Conservation (phyloP, 805 yeast species). For the Myxozyma melibiosi region DNA sequence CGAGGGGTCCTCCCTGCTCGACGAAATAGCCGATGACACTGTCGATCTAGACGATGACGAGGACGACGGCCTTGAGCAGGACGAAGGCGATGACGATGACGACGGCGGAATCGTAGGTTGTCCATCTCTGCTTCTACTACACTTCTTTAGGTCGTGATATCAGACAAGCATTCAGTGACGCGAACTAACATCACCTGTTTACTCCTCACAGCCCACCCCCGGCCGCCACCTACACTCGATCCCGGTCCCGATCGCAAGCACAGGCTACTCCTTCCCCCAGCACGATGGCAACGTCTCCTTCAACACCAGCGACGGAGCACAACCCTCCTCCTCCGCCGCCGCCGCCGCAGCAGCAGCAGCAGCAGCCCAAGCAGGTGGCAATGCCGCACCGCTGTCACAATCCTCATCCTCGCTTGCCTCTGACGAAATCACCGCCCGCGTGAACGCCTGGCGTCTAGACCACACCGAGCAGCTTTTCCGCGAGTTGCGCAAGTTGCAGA, state of each 20-base stretch:
- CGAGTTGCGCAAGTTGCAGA: conserved; percentile 38
- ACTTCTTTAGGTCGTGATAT: no score
- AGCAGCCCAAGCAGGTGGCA: background rate
- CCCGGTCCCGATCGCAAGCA: conserved; percentile 14
- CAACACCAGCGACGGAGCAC: no score
- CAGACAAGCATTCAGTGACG: background rate
- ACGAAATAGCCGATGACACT: conserved; percentile 16
- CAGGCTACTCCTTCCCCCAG: conserved; percentile 24
- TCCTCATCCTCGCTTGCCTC: conserved; percentile 22
- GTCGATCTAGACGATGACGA: conserved; percentile 19
- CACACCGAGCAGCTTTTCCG: conserved; percentile 42
- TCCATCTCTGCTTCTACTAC: no score
- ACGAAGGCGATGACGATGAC: conserved; percentile 12
- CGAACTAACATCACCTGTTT: background rate
- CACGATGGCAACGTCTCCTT: conserved; percentile 35
- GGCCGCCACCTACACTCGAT: background rate
- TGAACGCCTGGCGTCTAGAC: conserved; percentile 47
- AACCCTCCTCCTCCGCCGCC: conserved; percentile 35
- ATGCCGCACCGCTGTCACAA: conserved; percentile 12
- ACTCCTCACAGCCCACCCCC: background rate
- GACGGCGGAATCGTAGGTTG: background rate
- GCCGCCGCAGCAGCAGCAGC: conserved; percentile 19
- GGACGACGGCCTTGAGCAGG: conserved; percentile 22
- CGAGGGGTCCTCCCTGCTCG: conserved; percentile 19
- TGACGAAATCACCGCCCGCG: conserved; percentile 42